Evolutionary conservation across 257 asterid genomes (phyloP).

Genomic region (Agastache rugosa): DNA sequence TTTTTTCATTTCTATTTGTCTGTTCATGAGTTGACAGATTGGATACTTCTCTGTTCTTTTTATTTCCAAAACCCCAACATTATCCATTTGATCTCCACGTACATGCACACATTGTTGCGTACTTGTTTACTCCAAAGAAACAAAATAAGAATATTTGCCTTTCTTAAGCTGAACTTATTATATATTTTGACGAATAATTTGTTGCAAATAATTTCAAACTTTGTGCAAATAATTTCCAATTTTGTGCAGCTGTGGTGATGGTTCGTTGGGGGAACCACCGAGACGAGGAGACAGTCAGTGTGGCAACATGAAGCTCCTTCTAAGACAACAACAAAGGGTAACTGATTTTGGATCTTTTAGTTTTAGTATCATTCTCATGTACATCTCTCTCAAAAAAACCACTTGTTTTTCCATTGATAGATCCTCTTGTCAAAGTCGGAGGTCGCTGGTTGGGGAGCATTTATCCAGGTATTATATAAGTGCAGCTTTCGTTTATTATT

Average conservation of each 20-base stretch:
- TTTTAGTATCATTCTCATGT: slow-evolving; percentile 23
- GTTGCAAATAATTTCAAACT: slow-evolving; percentile 12
- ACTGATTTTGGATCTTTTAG: slow-evolving; percentile 32
- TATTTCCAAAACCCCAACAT: no score
- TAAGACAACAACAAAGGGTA: slow-evolving; percentile 95
- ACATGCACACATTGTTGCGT: no score
- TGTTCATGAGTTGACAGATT: not conserved
- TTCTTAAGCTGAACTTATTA: not conserved
- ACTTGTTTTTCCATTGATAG: slow-evolving; percentile 41
- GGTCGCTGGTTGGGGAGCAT: slow-evolving; percentile 99
- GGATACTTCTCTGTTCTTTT: no score
- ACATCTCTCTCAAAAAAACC: not conserved
- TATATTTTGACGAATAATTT: not conserved
- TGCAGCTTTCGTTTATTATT: slow-evolving; percentile 21
- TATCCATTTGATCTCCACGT: no score
- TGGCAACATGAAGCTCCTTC: slow-evolving; percentile 93
- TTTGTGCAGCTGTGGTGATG: slow-evolving; percentile 83
- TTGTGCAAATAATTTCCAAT: slow-evolving; percentile 19
- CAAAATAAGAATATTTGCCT: not conserved
- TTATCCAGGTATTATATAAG: slow-evolving; percentile 67
- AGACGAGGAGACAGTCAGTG: slow-evolving; percentile 91
- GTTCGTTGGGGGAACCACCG: slow-evolving; percentile 77
- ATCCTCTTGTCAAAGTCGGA: slow-evolving; percentile 85
- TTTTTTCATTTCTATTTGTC: slow-evolving; percentile 15
- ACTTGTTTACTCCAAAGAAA: no score